These are phyloP conservation scores for Suillus ampliporus DNA, from an alignment of 768 basidiomycete species.

Conservation along the genomic window DNA sequence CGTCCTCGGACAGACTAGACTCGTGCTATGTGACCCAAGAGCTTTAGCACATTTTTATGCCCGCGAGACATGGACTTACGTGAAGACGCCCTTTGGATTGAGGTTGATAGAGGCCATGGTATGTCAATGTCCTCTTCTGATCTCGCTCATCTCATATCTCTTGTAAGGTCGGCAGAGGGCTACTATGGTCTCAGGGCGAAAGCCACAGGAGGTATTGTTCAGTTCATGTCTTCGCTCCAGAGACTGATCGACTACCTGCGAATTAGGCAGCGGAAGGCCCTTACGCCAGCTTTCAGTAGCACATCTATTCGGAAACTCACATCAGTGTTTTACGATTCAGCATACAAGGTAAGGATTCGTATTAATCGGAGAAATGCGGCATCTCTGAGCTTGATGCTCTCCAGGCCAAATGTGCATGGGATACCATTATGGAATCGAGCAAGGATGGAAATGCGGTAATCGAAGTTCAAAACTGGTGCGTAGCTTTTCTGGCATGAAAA, in stretches of 20 bases:
- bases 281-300: slow-evolving; percentile 32
- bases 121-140: background rate
- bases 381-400: background rate
- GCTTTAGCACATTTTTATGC: slow-evolving; percentile 56
- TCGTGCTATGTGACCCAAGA: slow-evolving; percentile 51
- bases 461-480: slow-evolving; percentile 40
- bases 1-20: slow-evolving; percentile 37
- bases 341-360: slow-evolving; percentile 28
- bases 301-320: slow-evolving; percentile 29
- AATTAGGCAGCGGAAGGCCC: slow-evolving; percentile 31
- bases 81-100: slow-evolving; percentile 40
- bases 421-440: slow-evolving; percentile 20
- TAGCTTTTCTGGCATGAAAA: background rate
- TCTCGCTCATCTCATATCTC: background rate
- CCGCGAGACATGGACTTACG: slow-evolving; percentile 53
- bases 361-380: background rate
- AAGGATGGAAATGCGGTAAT: slow-evolving; percentile 27
- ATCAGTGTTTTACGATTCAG: slow-evolving; percentile 34
- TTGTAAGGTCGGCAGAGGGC: slow-evolving; percentile 34
- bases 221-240: slow-evolving; percentile 18
- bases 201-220: slow-evolving; percentile 46
- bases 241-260: slow-evolving; percentile 19
- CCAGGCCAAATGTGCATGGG: slow-evolving; percentile 35
- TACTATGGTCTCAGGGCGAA: slow-evolving; percentile 45
- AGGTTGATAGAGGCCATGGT: slow-evolving; percentile 42